Conservation (phyloP, 2,329 filamentous ascomycete genomes). For the Scortechinia acanthostroma region DNA sequence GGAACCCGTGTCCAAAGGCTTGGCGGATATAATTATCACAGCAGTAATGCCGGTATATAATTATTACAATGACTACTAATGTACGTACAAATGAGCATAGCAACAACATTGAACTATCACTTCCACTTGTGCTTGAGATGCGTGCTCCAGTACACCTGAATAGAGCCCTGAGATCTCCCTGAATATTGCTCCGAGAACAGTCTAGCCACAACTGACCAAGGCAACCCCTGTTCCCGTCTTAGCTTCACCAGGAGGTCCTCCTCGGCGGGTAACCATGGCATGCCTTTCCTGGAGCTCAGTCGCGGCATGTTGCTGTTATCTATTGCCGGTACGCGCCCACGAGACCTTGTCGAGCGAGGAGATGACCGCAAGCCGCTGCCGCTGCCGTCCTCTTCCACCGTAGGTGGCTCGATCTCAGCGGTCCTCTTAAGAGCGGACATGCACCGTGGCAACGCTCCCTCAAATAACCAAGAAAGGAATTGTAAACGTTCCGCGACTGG, state of each 20-base stretch:
- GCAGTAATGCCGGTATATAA: too few relatives aligned
- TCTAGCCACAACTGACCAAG: conserved; percentile 6
- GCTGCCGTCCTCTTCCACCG: not conserved
- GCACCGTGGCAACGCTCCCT: not conserved
- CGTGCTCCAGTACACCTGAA: conserved; percentile 2
- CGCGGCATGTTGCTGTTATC: too few relatives aligned
- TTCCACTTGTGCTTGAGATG: not conserved
- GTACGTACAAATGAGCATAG: too few relatives aligned
- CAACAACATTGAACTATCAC: too few relatives aligned
- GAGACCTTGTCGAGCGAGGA: not conserved
- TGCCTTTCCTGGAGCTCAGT: conserved; percentile 5
- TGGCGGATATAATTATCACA: too few relatives aligned
- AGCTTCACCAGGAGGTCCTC: conserved; percentile 7
- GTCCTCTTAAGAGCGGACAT: not conserved
- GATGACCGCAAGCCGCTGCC: not conserved
- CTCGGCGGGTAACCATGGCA: conserved; percentile 7
- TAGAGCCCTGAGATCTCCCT: not conserved
- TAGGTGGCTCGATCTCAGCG: not conserved
- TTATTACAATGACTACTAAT: too few relatives aligned
- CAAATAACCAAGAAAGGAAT: not conserved
- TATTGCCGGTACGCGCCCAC: not conserved
- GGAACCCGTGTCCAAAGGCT: too few relatives aligned
- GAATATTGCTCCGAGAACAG: not conserved
- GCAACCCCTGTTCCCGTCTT: conserved; percentile 7
- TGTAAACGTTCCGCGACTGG: not conserved